These are phyloP conservation scores for Deuterostichococcus epilithicus DNA, from an alignment of 139 green algal species.

Conservation along the genomic window DNA sequence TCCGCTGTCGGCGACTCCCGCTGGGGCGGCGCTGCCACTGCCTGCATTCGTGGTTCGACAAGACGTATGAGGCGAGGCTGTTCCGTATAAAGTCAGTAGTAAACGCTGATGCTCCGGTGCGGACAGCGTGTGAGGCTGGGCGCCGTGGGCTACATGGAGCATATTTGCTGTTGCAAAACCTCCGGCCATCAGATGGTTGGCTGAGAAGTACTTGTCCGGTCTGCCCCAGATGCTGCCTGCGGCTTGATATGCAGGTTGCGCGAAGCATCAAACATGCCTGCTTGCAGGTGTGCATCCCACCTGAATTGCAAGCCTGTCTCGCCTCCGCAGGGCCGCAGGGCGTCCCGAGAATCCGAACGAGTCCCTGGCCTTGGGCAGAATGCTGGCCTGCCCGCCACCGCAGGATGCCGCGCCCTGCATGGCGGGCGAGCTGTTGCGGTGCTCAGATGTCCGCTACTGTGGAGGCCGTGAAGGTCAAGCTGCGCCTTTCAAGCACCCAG, in stretches of 20 bases:
- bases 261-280: neutral
- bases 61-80: neutral
- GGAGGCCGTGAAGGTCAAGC: neutral
- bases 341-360: neutral
- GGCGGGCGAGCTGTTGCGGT: neutral
- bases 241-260: neutral
- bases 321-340: too few species aligned
- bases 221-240: too few species aligned
- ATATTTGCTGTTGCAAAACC: too few species aligned
- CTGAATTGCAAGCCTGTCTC: neutral
- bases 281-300: neutral
- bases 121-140: too few species aligned
- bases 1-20: neutral
- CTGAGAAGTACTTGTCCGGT: too few species aligned
- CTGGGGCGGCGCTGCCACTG: neutral
- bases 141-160: too few species aligned
- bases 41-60: neutral
- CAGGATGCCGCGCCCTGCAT: neutral
- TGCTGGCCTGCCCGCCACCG: neutral
- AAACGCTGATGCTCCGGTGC: too few species aligned
- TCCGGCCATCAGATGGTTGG: too few species aligned
- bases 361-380: neutral
- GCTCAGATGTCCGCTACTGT: neutral
- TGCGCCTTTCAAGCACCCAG: too few species aligned
- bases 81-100: neutral